phyloP scores from a whole-genome alignment of 2,329 filamentous ascomycete species.

The Chaetomiaceae sp. region DNA sequence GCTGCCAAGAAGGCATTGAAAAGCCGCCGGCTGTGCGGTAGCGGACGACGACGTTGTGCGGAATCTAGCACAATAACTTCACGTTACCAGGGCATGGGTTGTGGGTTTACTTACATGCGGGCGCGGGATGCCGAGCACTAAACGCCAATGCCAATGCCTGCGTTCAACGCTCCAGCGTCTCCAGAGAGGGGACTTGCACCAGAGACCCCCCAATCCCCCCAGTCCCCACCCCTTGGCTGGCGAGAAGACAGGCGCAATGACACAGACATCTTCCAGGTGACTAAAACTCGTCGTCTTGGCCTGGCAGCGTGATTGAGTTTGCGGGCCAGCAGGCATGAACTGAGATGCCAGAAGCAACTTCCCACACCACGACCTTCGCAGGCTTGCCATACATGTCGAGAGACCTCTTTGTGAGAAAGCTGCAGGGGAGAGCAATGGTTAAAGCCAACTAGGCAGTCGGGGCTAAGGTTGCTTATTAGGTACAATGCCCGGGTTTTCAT shows the following conservation, averaged over 20 bases:
- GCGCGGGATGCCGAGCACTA: slow-evolving; percentile 22
- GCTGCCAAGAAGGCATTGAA: slow-evolving; percentile 16
- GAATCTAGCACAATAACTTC: too few relatives aligned
- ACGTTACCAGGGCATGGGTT: too few relatives aligned
- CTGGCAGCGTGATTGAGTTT: background rate
- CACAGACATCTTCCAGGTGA: background rate
- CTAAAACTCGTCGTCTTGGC: background rate
- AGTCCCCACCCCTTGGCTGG: background rate
- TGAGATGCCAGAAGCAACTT: background rate
- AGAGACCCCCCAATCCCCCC: too few relatives aligned
- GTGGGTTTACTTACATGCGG: too few relatives aligned
- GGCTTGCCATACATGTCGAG: background rate
- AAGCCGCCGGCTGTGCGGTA: slow-evolving; percentile 8
- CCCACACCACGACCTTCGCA: slow-evolving; percentile 13
- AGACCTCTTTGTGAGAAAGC: too few relatives aligned
- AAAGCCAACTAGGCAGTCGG: too few relatives aligned
- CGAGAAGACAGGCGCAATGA: background rate
- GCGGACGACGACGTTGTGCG: too few relatives aligned
- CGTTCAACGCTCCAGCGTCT: too few relatives aligned
- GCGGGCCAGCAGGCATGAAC: background rate
- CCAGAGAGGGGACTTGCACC: too few relatives aligned
- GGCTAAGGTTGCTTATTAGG: too few relatives aligned
- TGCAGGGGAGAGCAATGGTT: too few relatives aligned
- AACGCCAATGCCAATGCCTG: slow-evolving; percentile 3
- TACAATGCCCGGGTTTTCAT: too few relatives aligned